These are phyloP conservation scores for Cucumis hystrix DNA, from an alignment of 306 rosid genomes.

Conservation along the genomic window DNA sequence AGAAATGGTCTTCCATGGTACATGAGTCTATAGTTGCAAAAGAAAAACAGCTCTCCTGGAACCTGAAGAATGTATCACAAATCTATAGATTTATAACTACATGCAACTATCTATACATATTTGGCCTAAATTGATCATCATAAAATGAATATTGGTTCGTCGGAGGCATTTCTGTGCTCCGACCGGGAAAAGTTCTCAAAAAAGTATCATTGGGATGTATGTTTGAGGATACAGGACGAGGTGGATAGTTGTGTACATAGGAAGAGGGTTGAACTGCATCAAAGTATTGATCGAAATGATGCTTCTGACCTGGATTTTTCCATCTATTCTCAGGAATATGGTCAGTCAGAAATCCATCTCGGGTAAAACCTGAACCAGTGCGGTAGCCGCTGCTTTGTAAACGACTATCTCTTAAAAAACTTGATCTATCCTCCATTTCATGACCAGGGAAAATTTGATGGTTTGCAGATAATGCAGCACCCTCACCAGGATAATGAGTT, in stretches of 20 bases:
- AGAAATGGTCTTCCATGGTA: not conserved
- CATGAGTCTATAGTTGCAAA: not conserved
- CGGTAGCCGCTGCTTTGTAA: constrained; percentile 15
- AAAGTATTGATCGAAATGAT: constrained; percentile 24
- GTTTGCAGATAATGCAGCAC: constrained; percentile 15
- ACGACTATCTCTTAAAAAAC: constrained; percentile 21
- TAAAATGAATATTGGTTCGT: constrained; percentile 26
- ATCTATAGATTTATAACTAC: not conserved
- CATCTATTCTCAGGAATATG: constrained; percentile 22
- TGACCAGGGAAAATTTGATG: constrained; percentile 19
- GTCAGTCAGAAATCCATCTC: constrained; percentile 12
- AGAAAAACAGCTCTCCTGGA: not conserved
- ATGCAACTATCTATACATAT: constrained; percentile 36
- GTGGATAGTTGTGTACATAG: constrained; percentile 20
- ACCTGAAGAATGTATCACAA: constrained; percentile 1
- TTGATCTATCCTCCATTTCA: constrained; percentile 16
- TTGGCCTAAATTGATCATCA: constrained; percentile 33
- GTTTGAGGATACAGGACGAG: constrained; percentile 21
- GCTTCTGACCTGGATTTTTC: constrained; percentile 18
- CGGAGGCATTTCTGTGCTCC: constrained; percentile 27
- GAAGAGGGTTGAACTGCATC: constrained; percentile 27
- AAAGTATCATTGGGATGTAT: constrained; percentile 24
- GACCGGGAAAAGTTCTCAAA: constrained; percentile 27
- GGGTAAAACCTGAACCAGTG: constrained; percentile 13
- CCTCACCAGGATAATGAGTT: constrained; percentile 17